phyloP scores from a whole-genome alignment of 495 filamentous ascomycete genomes.

The Trichoderma parareesei region DNA sequence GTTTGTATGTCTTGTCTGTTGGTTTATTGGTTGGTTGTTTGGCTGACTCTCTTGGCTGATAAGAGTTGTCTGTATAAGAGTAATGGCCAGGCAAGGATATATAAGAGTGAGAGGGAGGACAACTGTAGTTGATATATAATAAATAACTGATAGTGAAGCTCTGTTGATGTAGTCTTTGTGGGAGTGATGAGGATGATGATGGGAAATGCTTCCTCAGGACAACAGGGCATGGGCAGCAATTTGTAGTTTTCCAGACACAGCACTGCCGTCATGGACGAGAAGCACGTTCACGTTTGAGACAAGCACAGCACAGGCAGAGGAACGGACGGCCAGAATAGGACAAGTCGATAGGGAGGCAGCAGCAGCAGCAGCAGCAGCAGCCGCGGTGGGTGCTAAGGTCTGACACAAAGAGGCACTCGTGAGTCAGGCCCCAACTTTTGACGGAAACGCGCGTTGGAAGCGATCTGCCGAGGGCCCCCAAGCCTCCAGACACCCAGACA shows the following conservation, averaged over 20 bases:
- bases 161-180: background rate
- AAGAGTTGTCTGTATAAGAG: background rate
- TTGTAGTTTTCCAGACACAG: background rate
- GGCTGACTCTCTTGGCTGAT: background rate
- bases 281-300: background rate
- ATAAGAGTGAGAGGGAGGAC: background rate
- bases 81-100: background rate
- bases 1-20: background rate
- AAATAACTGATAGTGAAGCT: background rate
- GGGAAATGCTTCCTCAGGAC: conserved; percentile 1
- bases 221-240: background rate
- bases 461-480: conserved; percentile 1
- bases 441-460: background rate
- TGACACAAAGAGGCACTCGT: background rate
- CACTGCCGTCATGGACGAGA: background rate
- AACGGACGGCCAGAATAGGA: background rate
- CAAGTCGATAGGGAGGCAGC: background rate
- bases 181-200: background rate
- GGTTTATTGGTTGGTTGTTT: background rate
- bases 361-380: background rate
- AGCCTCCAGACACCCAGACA: background rate
- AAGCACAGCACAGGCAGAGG: background rate
- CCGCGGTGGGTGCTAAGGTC: background rate
- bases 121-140: background rate
- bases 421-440: background rate